These are phyloP conservation scores for Sugiyamaella smithiae DNA, from an alignment of 805 yeast species.

Conservation along the genomic window DNA sequence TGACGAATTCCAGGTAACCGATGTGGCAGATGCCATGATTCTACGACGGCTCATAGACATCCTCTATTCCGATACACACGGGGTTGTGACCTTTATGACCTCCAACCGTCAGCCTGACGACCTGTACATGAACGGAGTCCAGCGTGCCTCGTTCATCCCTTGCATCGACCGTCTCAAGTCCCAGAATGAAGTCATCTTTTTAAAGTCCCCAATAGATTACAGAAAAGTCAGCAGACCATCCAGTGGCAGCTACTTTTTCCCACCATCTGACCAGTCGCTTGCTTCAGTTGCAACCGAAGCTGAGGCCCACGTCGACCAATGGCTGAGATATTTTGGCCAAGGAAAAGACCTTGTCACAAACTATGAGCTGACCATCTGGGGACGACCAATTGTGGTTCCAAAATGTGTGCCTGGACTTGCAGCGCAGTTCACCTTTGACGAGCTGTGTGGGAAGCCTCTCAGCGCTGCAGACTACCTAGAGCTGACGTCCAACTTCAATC, in stretches of 20 bases:
- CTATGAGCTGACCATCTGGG: constrained; percentile 67
- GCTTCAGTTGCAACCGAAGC: constrained; percentile 51
- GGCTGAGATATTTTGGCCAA: constrained; percentile 80
- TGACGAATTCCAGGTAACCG: constrained; percentile 97
- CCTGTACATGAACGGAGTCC: constrained; percentile 89
- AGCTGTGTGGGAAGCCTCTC: constrained; percentile 80
- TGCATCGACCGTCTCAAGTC: constrained; percentile 78
- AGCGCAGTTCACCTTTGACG: constrained; percentile 84
- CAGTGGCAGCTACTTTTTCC: constrained; percentile 73
- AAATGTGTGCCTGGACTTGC: constrained; percentile 71
- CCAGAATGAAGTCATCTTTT: constrained; percentile 69
- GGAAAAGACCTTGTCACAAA: constrained; percentile 41
- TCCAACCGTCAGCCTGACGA: constrained; percentile 95
- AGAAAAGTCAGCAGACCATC: constrained; percentile 83
- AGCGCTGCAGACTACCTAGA: constrained; percentile 95
- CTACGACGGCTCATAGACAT: constrained; percentile 69
- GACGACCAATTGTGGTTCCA: constrained; percentile 76
- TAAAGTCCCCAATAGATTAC: constrained; percentile 92
- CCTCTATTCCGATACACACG: constrained; percentile 65
- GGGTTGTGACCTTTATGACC: constrained; percentile 86
- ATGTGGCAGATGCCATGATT: constrained; percentile 98
- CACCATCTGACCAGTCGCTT: constrained; percentile 55
- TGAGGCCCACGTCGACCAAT: constrained; percentile 59
- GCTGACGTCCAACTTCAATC: constrained; percentile 68
- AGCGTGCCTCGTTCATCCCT: constrained; percentile 86